These are phyloP conservation scores for Irpex rosettiformis DNA, from an alignment of 1,284 basidiomycete genomes.

Conservation along the genomic window DNA sequence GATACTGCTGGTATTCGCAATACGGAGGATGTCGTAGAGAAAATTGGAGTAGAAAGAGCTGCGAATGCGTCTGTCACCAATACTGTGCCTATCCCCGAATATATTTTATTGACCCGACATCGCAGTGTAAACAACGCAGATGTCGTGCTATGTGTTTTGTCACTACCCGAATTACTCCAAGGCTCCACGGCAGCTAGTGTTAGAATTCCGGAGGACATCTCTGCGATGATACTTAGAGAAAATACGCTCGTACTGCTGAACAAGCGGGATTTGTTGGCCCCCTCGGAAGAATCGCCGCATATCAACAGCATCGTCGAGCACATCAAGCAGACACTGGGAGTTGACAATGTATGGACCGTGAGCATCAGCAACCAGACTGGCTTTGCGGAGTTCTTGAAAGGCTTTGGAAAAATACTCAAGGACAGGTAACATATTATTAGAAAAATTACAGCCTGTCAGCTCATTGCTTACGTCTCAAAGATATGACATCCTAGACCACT, in stretches of 20 bases:
- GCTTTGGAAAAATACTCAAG: conserved; percentile 51
- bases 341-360: conserved; percentile 43
- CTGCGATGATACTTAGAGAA: conserved; percentile 41
- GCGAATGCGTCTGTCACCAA: conserved; percentile 48
- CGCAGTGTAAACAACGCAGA: conserved; percentile 63
- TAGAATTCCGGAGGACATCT: conserved; percentile 49
- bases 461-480: neutral
- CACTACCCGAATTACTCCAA: conserved; percentile 50
- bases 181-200: conserved; percentile 22
- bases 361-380: conserved; percentile 66
- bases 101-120: conserved; percentile 6
- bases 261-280: conserved; percentile 59
- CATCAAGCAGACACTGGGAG: conserved; percentile 6
- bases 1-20: conserved; percentile 85
- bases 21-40: conserved; percentile 72
- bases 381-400: conserved; percentile 52
- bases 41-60: conserved; percentile 79
- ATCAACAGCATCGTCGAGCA: conserved; percentile 10
- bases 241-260: conserved; percentile 69
- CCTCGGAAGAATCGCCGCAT: conserved; percentile 9
- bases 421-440: conserved; percentile 41
- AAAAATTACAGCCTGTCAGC: neutral
- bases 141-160: conserved; percentile 74
- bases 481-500: neutral
- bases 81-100: neutral